These are phyloP conservation scores for Cladorrhinum sp. DNA, from an alignment of 2,329 filamentous ascomycete genomes.

Conservation along the genomic window DNA sequence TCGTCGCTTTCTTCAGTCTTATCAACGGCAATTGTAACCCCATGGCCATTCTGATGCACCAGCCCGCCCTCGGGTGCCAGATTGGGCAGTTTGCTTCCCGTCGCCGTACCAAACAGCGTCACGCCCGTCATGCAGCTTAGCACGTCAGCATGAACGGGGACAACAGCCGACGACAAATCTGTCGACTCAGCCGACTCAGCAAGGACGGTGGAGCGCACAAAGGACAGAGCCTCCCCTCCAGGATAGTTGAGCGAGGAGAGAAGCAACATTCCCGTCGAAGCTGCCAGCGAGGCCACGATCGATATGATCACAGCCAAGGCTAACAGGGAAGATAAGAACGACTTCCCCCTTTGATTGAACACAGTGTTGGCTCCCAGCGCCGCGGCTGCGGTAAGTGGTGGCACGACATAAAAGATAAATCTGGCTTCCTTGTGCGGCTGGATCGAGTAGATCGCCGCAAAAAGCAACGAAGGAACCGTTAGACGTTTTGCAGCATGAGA, in stretches of 20 bases:
- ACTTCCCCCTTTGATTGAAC: slow-evolving; percentile 63
- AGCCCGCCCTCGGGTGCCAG: slow-evolving; percentile 22
- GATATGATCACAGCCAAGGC: slow-evolving; percentile 57
- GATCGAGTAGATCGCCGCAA: slow-evolving; percentile 76
- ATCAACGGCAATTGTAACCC: slow-evolving; percentile 45
- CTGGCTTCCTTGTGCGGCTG: slow-evolving; percentile 96
- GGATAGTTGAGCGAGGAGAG: slow-evolving; percentile 91
- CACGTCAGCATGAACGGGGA: slow-evolving; percentile 60
- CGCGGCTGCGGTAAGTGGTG: slow-evolving; percentile 73
- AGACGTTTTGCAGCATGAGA: slow-evolving; percentile 44
- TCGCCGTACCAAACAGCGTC: slow-evolving; percentile 58
- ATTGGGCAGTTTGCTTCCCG: slow-evolving; percentile 31
- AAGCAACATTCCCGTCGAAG: slow-evolving; percentile 66
- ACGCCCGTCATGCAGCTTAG: slow-evolving; percentile 69
- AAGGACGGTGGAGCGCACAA: slow-evolving; percentile 43
- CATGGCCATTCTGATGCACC: slow-evolving; percentile 4
- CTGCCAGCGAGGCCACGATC: slow-evolving; percentile 55
- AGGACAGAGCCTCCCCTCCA: slow-evolving; percentile 72
- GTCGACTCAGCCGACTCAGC: slow-evolving; percentile 28
- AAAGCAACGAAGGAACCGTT: slow-evolving; percentile 66
- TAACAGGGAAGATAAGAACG: slow-evolving; percentile 50
- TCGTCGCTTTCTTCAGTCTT: slow-evolving; percentile 56
- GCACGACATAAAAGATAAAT: slow-evolving; percentile 87
- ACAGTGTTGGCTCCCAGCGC: slow-evolving; percentile 71
- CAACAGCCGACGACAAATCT: slow-evolving; percentile 32